phyloP scores from a whole-genome alignment of 23 red algal species.

The Cyanidiococcus yangmingshanensis region DNA sequence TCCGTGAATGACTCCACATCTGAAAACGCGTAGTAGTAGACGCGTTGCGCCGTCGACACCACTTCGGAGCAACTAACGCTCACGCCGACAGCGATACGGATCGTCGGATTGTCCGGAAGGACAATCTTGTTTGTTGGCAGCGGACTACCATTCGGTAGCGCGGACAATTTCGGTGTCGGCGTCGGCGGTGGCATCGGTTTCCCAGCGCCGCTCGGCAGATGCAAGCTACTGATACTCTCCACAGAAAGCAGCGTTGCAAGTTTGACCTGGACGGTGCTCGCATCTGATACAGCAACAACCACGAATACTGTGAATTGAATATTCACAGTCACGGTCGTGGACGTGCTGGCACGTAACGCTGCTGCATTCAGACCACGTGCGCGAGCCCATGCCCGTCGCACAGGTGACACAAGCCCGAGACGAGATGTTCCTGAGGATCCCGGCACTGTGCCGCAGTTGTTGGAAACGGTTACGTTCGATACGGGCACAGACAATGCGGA shows the following conservation, averaged over 20 bases:
- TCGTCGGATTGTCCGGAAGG: slow-evolving; percentile 5
- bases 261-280: background rate
- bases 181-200: background rate
- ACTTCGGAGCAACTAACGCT: slow-evolving; percentile 5
- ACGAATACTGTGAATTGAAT: slow-evolving; percentile 13
- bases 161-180: background rate
- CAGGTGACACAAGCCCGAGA: background rate
- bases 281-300: background rate
- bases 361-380: background rate
- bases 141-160: slow-evolving; percentile 11
- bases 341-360: background rate
- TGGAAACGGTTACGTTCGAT: background rate
- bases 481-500: background rate
- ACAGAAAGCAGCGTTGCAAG: background rate
- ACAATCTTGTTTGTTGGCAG: slow-evolving; percentile 15
- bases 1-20: slow-evolving; percentile 5
- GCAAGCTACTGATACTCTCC: background rate
- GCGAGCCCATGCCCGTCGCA: background rate
- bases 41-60: background rate
- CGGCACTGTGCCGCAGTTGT: background rate
- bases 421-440: background rate
- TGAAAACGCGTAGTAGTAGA: slow-evolving; percentile 9
- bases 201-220: slow-evolving; percentile 18
- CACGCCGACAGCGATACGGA: background rate
- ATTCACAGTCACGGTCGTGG: background rate